Base-by-base conservation (phyloP, 2,329 filamentous ascomycete genomes). In the Fusarium solani-melongenae region DNA sequence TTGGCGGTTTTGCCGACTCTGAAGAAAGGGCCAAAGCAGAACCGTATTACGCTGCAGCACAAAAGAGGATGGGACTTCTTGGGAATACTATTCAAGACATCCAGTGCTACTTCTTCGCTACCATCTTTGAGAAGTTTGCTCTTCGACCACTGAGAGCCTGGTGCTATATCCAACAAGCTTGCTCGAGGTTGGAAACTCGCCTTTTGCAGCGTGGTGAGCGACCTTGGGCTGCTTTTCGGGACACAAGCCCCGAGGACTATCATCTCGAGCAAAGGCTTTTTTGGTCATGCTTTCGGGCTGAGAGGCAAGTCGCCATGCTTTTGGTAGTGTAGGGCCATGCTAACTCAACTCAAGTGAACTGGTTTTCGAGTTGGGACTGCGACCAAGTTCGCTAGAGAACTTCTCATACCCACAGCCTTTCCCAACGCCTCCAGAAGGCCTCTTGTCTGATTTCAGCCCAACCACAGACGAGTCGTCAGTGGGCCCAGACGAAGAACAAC, bases 271-370 rank as follows among this genome's bases (percentile, higher is more conserved):
- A 57, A 3, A 38, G 53, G 4, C 53, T 57, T 22, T 57, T 57
- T 1, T 57, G 53, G 53, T 57, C 53, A 0, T 29, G 53, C 17
- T 57, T 57, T 38, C 22, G 53, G 6, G 33, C 33, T 2, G 53
- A 57, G 10, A 57, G 53, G 53, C 15, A 38, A 5, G 53, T n/a
- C 6, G 6, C 12, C 5, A 22, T 20, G 5, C 6, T 10, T 55
- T 22, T 22, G 0, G 2, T 7, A 12, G 2, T 24, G 8, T 3
- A 15, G 6, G 10, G 3, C 2, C 7, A 6, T 10, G 2, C 31
- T 56, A 17, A 56, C 29, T 20, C n/a, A 1, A 24, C 8, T 38
- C 14, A 36, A 57, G 53, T 15, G 53, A 57, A 12, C 53, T 57
- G 1, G 53, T 57, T 14, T 57, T 57, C 6, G 53, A 39, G 4